Base-by-base conservation (phyloP, 164 flowering plant species). In the Nymphaea colorata region DNA sequence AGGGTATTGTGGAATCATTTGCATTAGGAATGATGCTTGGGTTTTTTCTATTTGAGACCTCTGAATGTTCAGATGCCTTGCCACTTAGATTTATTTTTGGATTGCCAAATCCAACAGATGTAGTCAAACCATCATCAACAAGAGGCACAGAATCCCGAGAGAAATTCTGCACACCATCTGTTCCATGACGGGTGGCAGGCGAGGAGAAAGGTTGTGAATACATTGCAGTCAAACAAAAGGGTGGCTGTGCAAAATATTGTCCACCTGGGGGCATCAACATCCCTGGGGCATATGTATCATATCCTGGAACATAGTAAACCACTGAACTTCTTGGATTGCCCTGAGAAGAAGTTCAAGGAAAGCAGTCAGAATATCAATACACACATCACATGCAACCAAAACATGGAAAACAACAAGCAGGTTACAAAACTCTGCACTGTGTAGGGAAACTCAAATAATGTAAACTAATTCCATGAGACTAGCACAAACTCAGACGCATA, bases 251-350 rank as follows among this genome's bases (percentile, higher is more conserved):
- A 70, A 75, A 71, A 74, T 63, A 63, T 71, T 77, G 82, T 62
- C 76, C 79, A 73, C 78, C 82, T 69, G 73, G 75, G 68, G 79
- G 81, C 73, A 76, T 62, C 59, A 73, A 59, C 64, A 67, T 66
- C 61, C 82, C 83, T 11, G 75, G 41, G 43, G 72, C 69, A 72
- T 72, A 82, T 60, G 83, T 76, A 18, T 72, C 66, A 74, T 81
- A 81, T 60, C 79, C 83, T 64, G 82, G 79, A 63, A 74, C 41
- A 59, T 77, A 76, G 68, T 82, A 79, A 42, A 68, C 66, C 64
- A 76, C 11, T 60, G 79, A 74, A 16, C 75, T 77, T 73, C 75
- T 74, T 64, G 74, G 83, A 59, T 75, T 14, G 63, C 82, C 85
- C 86, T 85, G 81, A 69, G 69, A 59, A 8, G 68, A 53, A 45